Evolutionary conservation across 2,329 filamentous ascomycete species (phyloP).

Genomic region (Penicillium sp.): DNA sequence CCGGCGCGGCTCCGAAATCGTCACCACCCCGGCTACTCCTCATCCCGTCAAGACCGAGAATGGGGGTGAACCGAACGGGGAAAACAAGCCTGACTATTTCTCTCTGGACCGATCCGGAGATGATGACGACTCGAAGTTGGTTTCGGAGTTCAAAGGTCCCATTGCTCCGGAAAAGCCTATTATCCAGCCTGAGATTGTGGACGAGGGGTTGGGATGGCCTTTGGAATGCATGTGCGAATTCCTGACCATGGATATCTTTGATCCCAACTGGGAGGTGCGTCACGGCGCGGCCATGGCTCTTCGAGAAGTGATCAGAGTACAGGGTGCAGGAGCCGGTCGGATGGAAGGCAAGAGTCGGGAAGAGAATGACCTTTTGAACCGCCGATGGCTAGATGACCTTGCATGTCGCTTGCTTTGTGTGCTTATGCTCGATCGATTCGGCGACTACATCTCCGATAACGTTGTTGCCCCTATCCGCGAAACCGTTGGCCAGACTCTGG

Average conservation of each 20-base stretch:
- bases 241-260: slow-evolving; percentile 87
- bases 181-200: slow-evolving; percentile 68
- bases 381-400: slow-evolving; percentile 84
- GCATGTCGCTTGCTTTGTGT: slow-evolving; percentile 93
- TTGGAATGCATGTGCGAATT: slow-evolving; percentile 92
- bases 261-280: slow-evolving; percentile 87
- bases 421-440: slow-evolving; percentile 94
- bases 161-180: slow-evolving; percentile 76
- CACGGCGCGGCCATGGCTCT: slow-evolving; percentile 95
- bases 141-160: slow-evolving; percentile 90
- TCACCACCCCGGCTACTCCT: slow-evolving; percentile 54
- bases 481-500: slow-evolving; percentile 88
- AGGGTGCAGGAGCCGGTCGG: slow-evolving; percentile 81
- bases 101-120: slow-evolving; percentile 72
- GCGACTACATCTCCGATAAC: slow-evolving; percentile 95
- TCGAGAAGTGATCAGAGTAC: slow-evolving; percentile 84
- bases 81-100: slow-evolving; percentile 75
- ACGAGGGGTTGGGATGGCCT: slow-evolving; percentile 82
- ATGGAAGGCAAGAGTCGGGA: slow-evolving; percentile 60
- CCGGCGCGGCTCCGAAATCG: slow-evolving; percentile 58
- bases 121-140: slow-evolving; percentile 86
- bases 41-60: slow-evolving; percentile 57
- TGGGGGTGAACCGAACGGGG: slow-evolving; percentile 54
- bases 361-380: slow-evolving; percentile 75
- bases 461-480: slow-evolving; percentile 94